These are phyloP conservation scores for Leishmania turanica DNA, from an alignment of 208 protist species.

Conservation along the genomic window DNA sequence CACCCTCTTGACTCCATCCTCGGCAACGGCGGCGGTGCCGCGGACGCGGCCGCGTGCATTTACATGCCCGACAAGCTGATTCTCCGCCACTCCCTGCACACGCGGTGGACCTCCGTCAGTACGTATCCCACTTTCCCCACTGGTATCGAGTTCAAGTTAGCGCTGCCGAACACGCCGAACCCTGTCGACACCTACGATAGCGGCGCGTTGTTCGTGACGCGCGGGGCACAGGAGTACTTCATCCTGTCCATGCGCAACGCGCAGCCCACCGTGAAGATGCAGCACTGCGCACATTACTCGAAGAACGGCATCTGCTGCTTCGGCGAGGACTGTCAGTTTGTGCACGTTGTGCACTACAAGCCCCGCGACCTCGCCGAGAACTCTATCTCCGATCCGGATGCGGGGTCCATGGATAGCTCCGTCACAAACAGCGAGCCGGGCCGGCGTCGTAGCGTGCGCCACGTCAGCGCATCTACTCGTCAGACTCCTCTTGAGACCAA, in stretches of 20 bases:
- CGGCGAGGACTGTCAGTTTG: too few relatives aligned
- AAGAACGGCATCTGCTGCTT: too few relatives aligned
- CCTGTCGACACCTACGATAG: constrained; percentile 72
- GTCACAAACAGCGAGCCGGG: constrained; percentile 25
- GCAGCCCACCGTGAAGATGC: constrained; percentile 61
- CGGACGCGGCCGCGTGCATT: constrained; percentile 18
- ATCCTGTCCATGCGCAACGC: constrained; percentile 49
- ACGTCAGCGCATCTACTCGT: constrained; percentile 22
- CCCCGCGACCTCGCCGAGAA: constrained; percentile 36
- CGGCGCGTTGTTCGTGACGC: constrained; percentile 58
- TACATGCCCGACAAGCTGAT: constrained; percentile 50
- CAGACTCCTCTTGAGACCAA: constrained; percentile 40
- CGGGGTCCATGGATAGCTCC: constrained; percentile 30
- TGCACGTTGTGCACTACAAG: constrained; percentile 44
- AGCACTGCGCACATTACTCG: constrained; percentile 41
- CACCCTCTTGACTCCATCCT: constrained; percentile 35
- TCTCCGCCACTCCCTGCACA: constrained; percentile 68
- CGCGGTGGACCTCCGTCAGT: constrained; percentile 63
- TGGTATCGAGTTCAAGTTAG: constrained; percentile 61
- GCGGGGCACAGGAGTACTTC: constrained; percentile 73
- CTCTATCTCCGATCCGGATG: constrained; percentile 48
- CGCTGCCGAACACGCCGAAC: constrained; percentile 73
- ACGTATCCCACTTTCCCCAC: constrained; percentile 48
- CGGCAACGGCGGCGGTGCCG: background rate
- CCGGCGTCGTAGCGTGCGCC: constrained; percentile 15